Evolutionary conservation across 108 stramenopile species (phyloP).

Genomic region (Cyclotella choctawhatcheeana): DNA sequence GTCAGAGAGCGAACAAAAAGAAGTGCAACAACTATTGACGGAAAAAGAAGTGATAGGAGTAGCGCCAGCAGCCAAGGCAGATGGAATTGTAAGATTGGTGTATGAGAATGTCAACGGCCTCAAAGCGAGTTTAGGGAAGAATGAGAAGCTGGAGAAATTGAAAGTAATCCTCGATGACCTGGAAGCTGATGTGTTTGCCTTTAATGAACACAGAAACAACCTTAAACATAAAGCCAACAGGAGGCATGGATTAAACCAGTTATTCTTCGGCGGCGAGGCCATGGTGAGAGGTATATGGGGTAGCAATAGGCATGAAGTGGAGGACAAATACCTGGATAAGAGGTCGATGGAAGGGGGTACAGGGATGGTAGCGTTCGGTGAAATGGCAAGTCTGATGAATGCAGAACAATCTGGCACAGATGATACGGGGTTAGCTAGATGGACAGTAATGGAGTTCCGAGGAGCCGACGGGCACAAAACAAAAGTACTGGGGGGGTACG

Average conservation of each 20-base stretch:
- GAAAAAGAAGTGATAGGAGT: constrained; percentile 3
- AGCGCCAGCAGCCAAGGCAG: background rate
- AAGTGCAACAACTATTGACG: background rate
- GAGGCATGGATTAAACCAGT: background rate
- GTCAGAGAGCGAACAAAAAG: background rate
- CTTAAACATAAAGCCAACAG: background rate
- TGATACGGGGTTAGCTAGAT: background rate
- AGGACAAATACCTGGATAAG: too few species aligned
- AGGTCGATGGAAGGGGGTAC: too few species aligned
- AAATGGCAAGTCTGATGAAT: background rate
- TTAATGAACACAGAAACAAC: constrained; percentile 6
- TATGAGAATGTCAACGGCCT: background rate
- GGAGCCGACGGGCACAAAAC: background rate
- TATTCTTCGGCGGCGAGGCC: background rate
- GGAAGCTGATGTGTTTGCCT: constrained; percentile 5
- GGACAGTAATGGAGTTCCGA: background rate
- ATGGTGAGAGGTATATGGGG: background rate
- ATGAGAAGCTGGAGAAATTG: background rate
- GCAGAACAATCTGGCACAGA: background rate
- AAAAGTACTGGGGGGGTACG: background rate
- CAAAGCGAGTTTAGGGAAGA: background rate
- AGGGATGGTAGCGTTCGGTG: background rate
- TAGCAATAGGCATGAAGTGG: constrained; percentile 1
- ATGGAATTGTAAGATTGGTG: background rate
- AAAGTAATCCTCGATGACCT: background rate